Conservation (phyloP, 2,329 filamentous ascomycete species). For the Clarireedia monteithiana region DNA sequence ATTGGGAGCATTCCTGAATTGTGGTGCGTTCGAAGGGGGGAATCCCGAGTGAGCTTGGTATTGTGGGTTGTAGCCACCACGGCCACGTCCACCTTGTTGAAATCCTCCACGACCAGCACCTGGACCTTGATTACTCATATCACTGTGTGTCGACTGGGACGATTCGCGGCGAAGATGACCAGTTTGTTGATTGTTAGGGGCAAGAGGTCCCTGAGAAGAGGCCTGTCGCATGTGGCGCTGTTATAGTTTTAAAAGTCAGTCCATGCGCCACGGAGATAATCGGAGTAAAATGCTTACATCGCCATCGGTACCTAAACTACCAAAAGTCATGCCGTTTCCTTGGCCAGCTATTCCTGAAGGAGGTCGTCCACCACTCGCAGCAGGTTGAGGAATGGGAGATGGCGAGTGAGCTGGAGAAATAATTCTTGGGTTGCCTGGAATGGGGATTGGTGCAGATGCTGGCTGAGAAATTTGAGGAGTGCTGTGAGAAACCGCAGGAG, state of each 20-base stretch:
- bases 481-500: conserved; percentile 59
- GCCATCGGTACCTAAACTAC: conserved; percentile 73
- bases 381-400: conserved; percentile 85
- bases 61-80: conserved; percentile 48
- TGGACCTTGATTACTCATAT: conserved; percentile 54
- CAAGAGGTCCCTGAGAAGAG: conserved; percentile 52
- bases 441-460: conserved; percentile 50
- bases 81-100: conserved; percentile 45
- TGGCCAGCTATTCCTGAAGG: conserved; percentile 67
- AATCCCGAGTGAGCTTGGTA: conserved; percentile 42
- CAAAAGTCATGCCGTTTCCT: conserved; percentile 68
- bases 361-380: conserved; percentile 63
- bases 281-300: conserved; percentile 52
- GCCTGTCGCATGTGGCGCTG: conserved; percentile 64
- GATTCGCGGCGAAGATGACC: conserved; percentile 81
- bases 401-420: conserved; percentile 83
- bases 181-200: conserved; percentile 52
- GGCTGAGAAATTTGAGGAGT: conserved; percentile 47
- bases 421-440: conserved; percentile 61
- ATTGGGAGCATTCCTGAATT: conserved; percentile 27
- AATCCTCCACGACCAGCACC: conserved; percentile 43
- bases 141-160: conserved; percentile 71
- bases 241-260: conserved; percentile 20
- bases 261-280: conserved; percentile 20
- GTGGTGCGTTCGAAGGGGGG: conserved; percentile 35